Base-by-base conservation (phyloP, 2,329 filamentous ascomycete genomes). In the Colletotrichum trifolii region DNA sequence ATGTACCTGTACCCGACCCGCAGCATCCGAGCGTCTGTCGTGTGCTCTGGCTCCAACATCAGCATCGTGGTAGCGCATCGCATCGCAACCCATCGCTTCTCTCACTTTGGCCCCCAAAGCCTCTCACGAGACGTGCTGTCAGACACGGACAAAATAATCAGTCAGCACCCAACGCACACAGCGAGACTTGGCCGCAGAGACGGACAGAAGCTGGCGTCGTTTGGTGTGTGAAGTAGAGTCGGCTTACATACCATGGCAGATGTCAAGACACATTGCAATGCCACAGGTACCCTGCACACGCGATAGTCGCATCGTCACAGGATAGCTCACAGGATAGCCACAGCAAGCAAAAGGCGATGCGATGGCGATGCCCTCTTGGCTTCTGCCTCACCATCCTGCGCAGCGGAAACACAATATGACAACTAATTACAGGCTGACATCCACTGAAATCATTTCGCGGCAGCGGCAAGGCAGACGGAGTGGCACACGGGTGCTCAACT, bases 1-100 rank as follows among this genome's bases (percentile, higher is more conserved):
- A 62, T 52, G 62, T 63, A 57, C 58, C 58, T 57, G 47, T 66
- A 66, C 53, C 53, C 58, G 47, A 66, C 50, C 63, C 52, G 63
- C 47, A 66, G 46, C 52, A 57, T 63, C 63, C 58, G 63, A 63
- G 63, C 63, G 53, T 11, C 53, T 48, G 62, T 57, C 52, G 47
- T 48, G 58, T 54, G 63, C 25, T 25, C 25, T 25, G 25, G 25
- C 25, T 25, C 25, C 25, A 25, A 25, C 25, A 4, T 25, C 25
- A 25, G 25, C 25, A 25, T 25, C 25, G 25, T 25, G 25, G 25
- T 25, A 25, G 25, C 25, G 25, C 25, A 25, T 25, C 25, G 25
- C 25, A 25, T 25, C 25, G 25, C 45, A 35, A 61, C 34, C 49
- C 55, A 60, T 52, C 33, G 42, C 33, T 17, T 43, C 35, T 34